A percentile compares a stretch with the other conserved stretches of the same genome.
phyloP scores from a whole-genome alignment of 352 stramenopile genomes.

The Thalassiosira exigua region DNA sequence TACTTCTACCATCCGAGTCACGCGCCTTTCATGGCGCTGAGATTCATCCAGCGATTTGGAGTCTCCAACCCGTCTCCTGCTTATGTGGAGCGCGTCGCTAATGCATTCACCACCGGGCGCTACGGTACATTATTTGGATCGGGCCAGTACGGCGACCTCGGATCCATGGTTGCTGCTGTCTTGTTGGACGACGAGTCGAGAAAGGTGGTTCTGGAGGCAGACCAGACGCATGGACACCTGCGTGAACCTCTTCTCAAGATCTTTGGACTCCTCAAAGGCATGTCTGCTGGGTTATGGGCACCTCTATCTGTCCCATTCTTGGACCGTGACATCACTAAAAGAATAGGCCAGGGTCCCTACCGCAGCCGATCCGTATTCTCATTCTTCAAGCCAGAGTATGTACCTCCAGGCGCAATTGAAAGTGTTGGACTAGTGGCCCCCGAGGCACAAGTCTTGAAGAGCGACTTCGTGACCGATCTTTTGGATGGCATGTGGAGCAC shows the following conservation, averaged over 20 bases:
- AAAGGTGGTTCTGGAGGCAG: background rate
- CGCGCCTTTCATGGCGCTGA: slow-evolving; percentile 73
- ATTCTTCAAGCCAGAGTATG: slow-evolving; percentile 71
- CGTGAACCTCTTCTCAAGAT: slow-evolving; percentile 69
- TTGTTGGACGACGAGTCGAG: slow-evolving; percentile 74
- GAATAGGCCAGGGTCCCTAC: slow-evolving; percentile 66
- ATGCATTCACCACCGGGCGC: slow-evolving; percentile 35
- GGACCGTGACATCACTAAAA: slow-evolving; percentile 1
- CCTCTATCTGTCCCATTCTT: slow-evolving; percentile 34
- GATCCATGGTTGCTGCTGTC: slow-evolving; percentile 73
- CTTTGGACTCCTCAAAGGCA: slow-evolving; percentile 21
- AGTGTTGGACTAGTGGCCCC: slow-evolving; percentile 29
- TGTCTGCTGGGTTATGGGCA: slow-evolving; percentile 27
- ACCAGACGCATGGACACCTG: slow-evolving; percentile 37
- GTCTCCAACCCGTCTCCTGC: slow-evolving; percentile 66
- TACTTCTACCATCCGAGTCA: slow-evolving; percentile 72
- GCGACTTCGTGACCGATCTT: background rate
- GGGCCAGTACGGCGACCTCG: slow-evolving; percentile 76
- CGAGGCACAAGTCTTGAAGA: slow-evolving; percentile 20
- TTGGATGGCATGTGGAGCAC: slow-evolving; percentile 7
- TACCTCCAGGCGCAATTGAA: slow-evolving; percentile 10
- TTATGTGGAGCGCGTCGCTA: slow-evolving; percentile 59
- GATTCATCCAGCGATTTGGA: slow-evolving; percentile 78
- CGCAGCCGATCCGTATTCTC: slow-evolving; percentile 70
- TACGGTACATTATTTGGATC: slow-evolving; percentile 48